Conservation (phyloP, 2,329 filamentous ascomycete genomes). For the Sporothrix brasiliensis region DNA sequence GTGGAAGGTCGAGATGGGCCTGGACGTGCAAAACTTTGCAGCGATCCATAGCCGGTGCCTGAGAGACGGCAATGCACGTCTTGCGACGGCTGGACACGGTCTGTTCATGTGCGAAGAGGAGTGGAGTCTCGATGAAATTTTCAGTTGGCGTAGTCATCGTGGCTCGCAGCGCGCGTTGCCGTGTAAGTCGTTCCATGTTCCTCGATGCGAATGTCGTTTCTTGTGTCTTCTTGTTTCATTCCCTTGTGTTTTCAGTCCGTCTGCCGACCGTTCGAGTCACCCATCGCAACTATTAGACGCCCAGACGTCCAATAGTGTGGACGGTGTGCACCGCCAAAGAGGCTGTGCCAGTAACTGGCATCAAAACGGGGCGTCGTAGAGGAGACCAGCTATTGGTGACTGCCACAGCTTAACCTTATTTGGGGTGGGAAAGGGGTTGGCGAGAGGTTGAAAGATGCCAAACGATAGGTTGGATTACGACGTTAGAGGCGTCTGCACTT, state of each 20-base stretch:
- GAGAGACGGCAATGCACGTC: not conserved
- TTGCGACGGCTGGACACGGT: slow-evolving; percentile 18
- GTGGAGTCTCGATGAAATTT: not conserved
- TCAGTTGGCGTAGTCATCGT: not conserved
- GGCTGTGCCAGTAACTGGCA: not conserved
- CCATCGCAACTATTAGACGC: not conserved
- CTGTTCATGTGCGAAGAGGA: not conserved
- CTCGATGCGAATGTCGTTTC: not conserved
- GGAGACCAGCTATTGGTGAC: not conserved
- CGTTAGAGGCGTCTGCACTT: too few species aligned
- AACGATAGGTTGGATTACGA: too few species aligned
- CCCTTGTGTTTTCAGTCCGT: not conserved
- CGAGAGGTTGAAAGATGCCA: too few species aligned
- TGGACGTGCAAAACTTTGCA: not conserved
- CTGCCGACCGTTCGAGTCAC: not conserved
- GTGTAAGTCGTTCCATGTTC: too few species aligned
- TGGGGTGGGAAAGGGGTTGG: too few species aligned
- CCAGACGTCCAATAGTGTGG: not conserved
- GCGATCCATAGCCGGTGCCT: not conserved
- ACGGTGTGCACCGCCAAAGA: not conserved
- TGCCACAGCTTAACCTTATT: too few species aligned
- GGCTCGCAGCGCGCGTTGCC: too few species aligned
- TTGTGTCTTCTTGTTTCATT: not conserved
- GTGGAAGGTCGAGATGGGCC: too few species aligned
- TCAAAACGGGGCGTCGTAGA: not conserved